These are phyloP conservation scores for Dothistroma pini DNA, from an alignment of 2,329 filamentous ascomycete species.

Conservation along the genomic window DNA sequence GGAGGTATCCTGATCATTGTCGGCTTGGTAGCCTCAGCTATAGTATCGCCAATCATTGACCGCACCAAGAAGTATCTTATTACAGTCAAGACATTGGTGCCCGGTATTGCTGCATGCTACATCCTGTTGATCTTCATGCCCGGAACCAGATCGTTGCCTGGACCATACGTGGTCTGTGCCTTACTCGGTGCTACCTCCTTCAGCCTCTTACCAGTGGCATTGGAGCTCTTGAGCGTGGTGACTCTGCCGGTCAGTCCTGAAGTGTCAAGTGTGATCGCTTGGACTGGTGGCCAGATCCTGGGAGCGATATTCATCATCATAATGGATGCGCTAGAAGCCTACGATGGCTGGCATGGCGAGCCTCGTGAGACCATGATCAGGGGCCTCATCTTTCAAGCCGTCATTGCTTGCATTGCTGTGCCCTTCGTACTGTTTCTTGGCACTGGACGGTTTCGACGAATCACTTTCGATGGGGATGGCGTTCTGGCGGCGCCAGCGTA, in stretches of 20 bases:
- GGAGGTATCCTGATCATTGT: conserved; percentile 87
- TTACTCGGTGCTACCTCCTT: conserved; percentile 78
- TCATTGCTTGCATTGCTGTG: conserved; percentile 61
- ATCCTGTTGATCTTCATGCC: conserved; percentile 81
- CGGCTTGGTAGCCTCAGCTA: conserved; percentile 72
- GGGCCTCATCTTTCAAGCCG: conserved; percentile 74
- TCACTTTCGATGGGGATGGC: not conserved
- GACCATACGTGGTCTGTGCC: conserved; percentile 71
- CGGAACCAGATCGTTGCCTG: conserved; percentile 55
- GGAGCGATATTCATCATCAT: conserved; percentile 82
- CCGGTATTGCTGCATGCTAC: conserved; percentile 65
- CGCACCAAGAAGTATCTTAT: conserved; percentile 74
- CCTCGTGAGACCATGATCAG: conserved; percentile 62
- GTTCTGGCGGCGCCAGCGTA: not conserved
- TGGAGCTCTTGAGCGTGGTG: conserved; percentile 85
- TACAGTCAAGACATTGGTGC: conserved; percentile 69
- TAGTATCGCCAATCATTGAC: conserved; percentile 79
- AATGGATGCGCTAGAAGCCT: conserved; percentile 67
- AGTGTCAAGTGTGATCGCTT: conserved; percentile 76
- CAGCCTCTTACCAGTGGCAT: conserved; percentile 72
- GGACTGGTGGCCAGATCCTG: conserved; percentile 80
- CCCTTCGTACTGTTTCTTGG: conserved; percentile 41
- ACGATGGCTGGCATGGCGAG: conserved; percentile 28
- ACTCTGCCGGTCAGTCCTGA: conserved; percentile 85
- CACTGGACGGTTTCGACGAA: conserved; percentile 32